Conservation (phyloP, 1,284 basidiomycete species). For the Boletus sp. region DNA sequence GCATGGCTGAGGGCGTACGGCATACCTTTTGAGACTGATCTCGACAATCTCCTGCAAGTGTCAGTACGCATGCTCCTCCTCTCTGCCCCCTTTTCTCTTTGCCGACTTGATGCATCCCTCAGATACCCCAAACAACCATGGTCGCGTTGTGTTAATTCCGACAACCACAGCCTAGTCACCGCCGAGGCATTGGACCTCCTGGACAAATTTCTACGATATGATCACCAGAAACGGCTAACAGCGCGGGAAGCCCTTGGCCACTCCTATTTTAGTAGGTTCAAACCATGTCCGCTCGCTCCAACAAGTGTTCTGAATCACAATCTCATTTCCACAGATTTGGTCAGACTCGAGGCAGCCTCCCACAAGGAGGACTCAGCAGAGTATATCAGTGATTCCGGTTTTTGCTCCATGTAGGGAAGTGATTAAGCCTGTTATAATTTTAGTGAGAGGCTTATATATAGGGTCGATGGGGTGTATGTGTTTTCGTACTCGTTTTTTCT, state of each 20-base stretch:
- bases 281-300: constrained; percentile 18
- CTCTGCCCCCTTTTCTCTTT: neutral
- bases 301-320: constrained; percentile 17
- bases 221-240: constrained; percentile 81
- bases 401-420: constrained; percentile 47
- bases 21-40: constrained; percentile 72
- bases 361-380: constrained; percentile 49
- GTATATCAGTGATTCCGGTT: constrained; percentile 55
- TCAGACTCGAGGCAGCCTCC: constrained; percentile 50
- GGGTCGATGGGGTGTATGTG: constrained; percentile 7
- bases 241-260: constrained; percentile 76
- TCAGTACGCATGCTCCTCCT: constrained; percentile 28
- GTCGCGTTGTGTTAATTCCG: constrained; percentile 64
- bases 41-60: constrained; percentile 62
- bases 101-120: constrained; percentile 6
- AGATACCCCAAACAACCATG: constrained; percentile 77
- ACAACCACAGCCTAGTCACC: constrained; percentile 73
- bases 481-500: constrained; percentile 12
- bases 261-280: constrained; percentile 69
- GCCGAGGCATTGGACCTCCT: constrained; percentile 77
- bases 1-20: constrained; percentile 67
- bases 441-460: neutral
- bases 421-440: neutral
- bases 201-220: constrained; percentile 80
- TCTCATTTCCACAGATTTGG: constrained; percentile 39